These are phyloP conservation scores for Candida coquimbonensis DNA, from an alignment of 805 yeast genomes.

Conservation along the genomic window DNA sequence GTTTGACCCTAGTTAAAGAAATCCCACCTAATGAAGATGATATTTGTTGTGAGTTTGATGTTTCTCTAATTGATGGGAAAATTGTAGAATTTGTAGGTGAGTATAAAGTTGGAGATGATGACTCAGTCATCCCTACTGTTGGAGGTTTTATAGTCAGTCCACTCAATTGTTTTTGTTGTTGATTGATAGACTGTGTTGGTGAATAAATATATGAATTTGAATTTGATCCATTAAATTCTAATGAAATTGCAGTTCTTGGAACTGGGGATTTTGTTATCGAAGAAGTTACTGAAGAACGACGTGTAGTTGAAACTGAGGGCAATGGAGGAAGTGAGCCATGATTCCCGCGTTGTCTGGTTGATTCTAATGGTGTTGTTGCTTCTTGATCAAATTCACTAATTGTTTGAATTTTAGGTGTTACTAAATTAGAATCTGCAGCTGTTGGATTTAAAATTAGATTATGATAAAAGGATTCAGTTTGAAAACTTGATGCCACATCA, in stretches of 20 bases:
- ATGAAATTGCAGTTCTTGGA: conserved; percentile 20
- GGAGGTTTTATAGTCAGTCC: conserved; percentile 17
- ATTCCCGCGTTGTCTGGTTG: conserved; percentile 11
- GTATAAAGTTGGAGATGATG: conserved; percentile 21
- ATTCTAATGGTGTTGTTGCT: not conserved
- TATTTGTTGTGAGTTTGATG: conserved; percentile 1
- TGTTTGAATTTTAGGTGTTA: conserved; percentile 3
- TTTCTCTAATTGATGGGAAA: conserved; percentile 14
- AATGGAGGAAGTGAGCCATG: conserved; percentile 27
- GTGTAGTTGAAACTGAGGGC: conserved; percentile 26
- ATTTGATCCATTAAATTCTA: conserved; percentile 18
- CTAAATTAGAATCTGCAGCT: conserved; percentile 1
- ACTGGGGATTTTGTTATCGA: conserved; percentile 19
- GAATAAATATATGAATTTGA: conserved; percentile 21
- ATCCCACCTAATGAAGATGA: not conserved
- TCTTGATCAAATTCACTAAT: conserved; percentile 1
- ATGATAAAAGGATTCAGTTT: conserved; percentile 38
- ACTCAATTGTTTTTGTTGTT: conserved; percentile 2
- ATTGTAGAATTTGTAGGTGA: conserved; percentile 17
- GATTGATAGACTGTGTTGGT: conserved; percentile 9
- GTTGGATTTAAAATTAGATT: conserved; percentile 6
- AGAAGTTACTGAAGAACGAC: conserved; percentile 22
- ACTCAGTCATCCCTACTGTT: conserved; percentile 6
- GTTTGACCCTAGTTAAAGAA: not conserved
- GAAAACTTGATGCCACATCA: conserved; percentile 51